A percentile compares a stretch with the other conserved stretches of the same genome.
These are phyloP conservation scores for Barnettozyma vustinii DNA, from an alignment of 805 yeast species.

Conservation along the genomic window DNA sequence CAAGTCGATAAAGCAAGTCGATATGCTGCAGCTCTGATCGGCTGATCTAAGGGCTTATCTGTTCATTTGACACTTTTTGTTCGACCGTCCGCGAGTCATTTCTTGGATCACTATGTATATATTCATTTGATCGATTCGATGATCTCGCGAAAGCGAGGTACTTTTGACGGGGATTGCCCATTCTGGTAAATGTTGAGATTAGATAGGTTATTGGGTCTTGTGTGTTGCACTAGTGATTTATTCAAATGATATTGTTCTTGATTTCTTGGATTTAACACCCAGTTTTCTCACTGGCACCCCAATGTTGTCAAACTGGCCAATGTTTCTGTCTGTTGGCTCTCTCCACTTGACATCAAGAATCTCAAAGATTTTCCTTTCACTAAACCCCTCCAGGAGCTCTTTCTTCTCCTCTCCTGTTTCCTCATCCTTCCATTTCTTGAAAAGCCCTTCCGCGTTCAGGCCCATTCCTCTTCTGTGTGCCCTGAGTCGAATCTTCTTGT, in stretches of 20 bases:
- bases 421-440: constrained; percentile 11
- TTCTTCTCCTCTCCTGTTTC: constrained; percentile 7
- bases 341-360: constrained; percentile 34
- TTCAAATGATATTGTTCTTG: too few relatives aligned
- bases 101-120: too few relatives aligned
- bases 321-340: constrained; percentile 25
- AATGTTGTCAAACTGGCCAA: constrained; percentile 14
- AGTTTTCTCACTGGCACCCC: not conserved
- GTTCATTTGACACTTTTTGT: not conserved
- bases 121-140: not conserved
- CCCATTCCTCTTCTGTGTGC: constrained; percentile 35
- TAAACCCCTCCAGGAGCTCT: constrained; percentile 36
- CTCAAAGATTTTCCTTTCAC: constrained; percentile 41
- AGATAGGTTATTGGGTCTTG: not conserved
- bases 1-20: not conserved
- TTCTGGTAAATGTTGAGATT: not conserved
- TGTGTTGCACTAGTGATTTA: too few relatives aligned
- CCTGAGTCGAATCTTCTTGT: constrained; percentile 38
- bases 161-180: not conserved
- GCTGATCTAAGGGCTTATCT: not conserved
- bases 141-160: not conserved
- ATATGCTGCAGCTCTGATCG: too few relatives aligned
- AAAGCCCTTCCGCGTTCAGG: constrained; percentile 42
- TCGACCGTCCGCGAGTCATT: not conserved
- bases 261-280: not conserved